Percentiles rank a stretch among this genome's conserved stretches.
phyloP scores from a whole-genome alignment of 768 basidiomycete genomes.

The Mycena capillaripes region DNA sequence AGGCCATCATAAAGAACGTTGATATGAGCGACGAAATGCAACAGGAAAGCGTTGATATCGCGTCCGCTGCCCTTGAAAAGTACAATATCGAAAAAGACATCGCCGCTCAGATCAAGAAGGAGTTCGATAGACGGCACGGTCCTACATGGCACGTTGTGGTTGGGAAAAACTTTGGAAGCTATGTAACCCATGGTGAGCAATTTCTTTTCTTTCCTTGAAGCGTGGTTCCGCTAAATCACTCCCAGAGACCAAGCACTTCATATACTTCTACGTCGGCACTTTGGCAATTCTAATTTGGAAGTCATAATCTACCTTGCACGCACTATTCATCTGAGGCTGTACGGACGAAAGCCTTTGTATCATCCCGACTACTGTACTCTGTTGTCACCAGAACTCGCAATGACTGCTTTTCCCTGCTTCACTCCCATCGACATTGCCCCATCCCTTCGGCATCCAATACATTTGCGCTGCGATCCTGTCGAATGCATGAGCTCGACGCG shows the following conservation, averaged over 20 bases:
- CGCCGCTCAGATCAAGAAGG: slow-evolving; percentile 98
- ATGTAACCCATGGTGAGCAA: slow-evolving; percentile 92
- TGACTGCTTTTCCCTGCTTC: slow-evolving; percentile 17
- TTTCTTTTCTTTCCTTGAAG: background rate
- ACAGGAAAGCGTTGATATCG: slow-evolving; percentile 92
- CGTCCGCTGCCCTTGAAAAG: slow-evolving; percentile 87
- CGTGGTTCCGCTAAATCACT: background rate
- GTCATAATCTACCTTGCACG: slow-evolving; percentile 63
- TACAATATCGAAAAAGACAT: slow-evolving; percentile 98
- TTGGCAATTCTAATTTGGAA: slow-evolving; percentile 97
- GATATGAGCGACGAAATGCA: slow-evolving; percentile 99
- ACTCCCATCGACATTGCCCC: background rate
- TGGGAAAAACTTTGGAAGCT: slow-evolving; percentile 99
- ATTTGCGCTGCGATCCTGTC: too few species aligned
- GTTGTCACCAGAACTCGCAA: slow-evolving; percentile 12
- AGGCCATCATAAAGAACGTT: slow-evolving; percentile 96
- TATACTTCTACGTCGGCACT: slow-evolving; percentile 96
- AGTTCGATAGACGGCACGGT: slow-evolving; percentile 93
- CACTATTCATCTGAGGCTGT: background rate
- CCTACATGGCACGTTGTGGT: slow-evolving; percentile 99
- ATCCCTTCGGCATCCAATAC: too few species aligned
- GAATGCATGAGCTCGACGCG: too few species aligned
- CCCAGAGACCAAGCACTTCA: slow-evolving; percentile 97
- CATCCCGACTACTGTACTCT: slow-evolving; percentile 28
- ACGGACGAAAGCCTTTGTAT: slow-evolving; percentile 19